A percentile compares a stretch with the other conserved stretches of the same genome.
These are phyloP conservation scores for Arthrocladium fulminans DNA, from an alignment of 2,329 filamentous ascomycete species.

Conservation along the genomic window DNA sequence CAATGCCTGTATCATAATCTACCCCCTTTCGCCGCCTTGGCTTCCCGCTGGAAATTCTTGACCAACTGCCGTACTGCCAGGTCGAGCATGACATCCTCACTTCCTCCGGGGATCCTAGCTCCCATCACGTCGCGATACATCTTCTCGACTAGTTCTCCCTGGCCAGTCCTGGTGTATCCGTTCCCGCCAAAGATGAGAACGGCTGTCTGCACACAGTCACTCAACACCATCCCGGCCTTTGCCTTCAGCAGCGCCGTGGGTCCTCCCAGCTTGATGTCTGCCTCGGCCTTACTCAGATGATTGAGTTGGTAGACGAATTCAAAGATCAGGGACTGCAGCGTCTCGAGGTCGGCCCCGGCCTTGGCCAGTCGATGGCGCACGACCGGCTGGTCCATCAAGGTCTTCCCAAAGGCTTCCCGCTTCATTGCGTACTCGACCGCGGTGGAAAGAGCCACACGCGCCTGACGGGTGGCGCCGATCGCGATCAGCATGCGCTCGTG, in stretches of 20 bases:
- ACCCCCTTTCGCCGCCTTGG: too few relatives aligned
- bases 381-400: slow-evolving; percentile 48
- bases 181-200: slow-evolving; percentile 16
- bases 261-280: slow-evolving; percentile 8
- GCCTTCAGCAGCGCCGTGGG: slow-evolving; percentile 7
- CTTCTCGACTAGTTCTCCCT: slow-evolving; percentile 13
- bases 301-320: slow-evolving; percentile 41
- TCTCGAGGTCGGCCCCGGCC: slow-evolving; percentile 47
- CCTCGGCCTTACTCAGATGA: slow-evolving; percentile 4
- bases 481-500: slow-evolving; percentile 52
- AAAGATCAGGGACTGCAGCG: slow-evolving; percentile 50
- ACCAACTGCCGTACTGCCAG: too few relatives aligned
- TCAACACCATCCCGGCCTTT: slow-evolving; percentile 9
- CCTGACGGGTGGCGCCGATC: slow-evolving; percentile 48
- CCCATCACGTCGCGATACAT: slow-evolving; percentile 12
- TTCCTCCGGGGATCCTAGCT: slow-evolving; percentile 14
- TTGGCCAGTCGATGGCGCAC: slow-evolving; percentile 49
- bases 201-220: slow-evolving; percentile 11
- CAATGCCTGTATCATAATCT: too few relatives aligned
- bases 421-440: slow-evolving; percentile 44
- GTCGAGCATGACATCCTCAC: slow-evolving; percentile 16
- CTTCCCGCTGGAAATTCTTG: too few relatives aligned
- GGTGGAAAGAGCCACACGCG: slow-evolving; percentile 47
- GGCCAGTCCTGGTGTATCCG: slow-evolving; percentile 13
- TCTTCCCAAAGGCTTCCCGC: slow-evolving; percentile 49